Conservation (phyloP, 305 asterid genomes). For the Andrographis paniculata region DNA sequence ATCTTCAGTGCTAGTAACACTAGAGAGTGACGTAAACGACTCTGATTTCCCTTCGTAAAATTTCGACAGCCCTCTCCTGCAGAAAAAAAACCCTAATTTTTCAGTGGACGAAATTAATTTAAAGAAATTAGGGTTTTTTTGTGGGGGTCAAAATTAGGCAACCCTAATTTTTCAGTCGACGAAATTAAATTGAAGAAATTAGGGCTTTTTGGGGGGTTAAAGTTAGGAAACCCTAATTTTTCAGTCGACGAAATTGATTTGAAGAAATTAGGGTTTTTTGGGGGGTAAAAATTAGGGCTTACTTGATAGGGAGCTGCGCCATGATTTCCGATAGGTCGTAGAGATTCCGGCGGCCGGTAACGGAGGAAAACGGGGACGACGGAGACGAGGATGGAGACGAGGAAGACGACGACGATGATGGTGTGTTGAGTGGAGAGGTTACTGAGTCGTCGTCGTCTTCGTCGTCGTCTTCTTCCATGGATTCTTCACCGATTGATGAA, state of each 20-base stretch:
- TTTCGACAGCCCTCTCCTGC: conserved; percentile 84
- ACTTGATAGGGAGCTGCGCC: conserved; percentile 81
- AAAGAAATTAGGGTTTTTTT: background rate
- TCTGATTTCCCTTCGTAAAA: conserved; percentile 70
- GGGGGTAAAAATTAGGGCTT: conserved; percentile 21
- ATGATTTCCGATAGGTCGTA: conserved; percentile 60
- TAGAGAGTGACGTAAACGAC: conserved; percentile 60
- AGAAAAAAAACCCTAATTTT: background rate
- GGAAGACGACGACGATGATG: conserved; percentile 32
- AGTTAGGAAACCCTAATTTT: background rate
- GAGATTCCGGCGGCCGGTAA: conserved; percentile 30
- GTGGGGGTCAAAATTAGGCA: too few species aligned
- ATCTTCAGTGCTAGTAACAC: conserved; percentile 60
- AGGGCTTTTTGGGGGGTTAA: background rate
- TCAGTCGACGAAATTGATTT: background rate
- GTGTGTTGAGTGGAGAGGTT: too few species aligned
- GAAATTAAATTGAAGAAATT: background rate
- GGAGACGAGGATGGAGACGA: conserved; percentile 26
- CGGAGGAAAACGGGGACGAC: conserved; percentile 13
- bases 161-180: background rate
- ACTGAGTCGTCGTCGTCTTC: conserved; percentile 52
- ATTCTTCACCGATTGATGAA: conserved; percentile 28
- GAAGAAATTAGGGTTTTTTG: background rate
- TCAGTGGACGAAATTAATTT: background rate
- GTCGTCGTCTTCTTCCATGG: conserved; percentile 40